Evolutionary conservation across 2,329 filamentous ascomycete genomes (phyloP), one percentile per base, ranked within the genome.

Genomic region (Mycosphaerella sp.): DNA sequence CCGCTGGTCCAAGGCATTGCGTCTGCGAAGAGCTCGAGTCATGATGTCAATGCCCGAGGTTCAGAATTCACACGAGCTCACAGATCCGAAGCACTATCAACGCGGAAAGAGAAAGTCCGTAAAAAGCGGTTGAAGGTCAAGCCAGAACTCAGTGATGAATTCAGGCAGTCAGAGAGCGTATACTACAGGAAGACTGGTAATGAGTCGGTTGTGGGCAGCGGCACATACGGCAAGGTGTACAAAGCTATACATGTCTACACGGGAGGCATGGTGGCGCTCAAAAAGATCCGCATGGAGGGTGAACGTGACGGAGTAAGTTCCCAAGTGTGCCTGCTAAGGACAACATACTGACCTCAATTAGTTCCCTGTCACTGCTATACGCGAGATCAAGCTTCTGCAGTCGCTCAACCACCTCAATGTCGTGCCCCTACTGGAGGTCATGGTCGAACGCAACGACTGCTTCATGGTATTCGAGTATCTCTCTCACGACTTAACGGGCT

Each of bases 401-500:
- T 90, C 87, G 3, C 76, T 95, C 17, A 84, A 85, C 56, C 88
- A 95, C 63, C 73, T 77, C 53, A 95, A 94, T 63, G 84, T 95
- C 44, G 88, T 95, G 51, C 82, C 84, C 36, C 73, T 95, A 14
- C 82, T 87, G 59, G 89, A 95, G 71, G 88, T 94, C 59, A 98
- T 98, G 93, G 93, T 98, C 2, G 93, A 98, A 71, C 87, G 86
- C 66, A 97, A 97, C 61, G 90, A 97, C 70, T 98, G 93, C 69
- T 98, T 95, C 71, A 98, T 98, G 93, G 93, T 98, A 2, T 98
- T 98, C 59, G 93, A 98, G 68, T 98, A 98, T 66, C 78, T 97
- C 28, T 91, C 93, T 1, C 93, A 98, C 68, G 93, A 98, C 68
- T 75, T 98, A 54, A 98, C 93, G 2, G 93, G 93, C 12, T 76